A percentile compares a stretch with the other conserved stretches of the same genome.
These are phyloP conservation scores for Pseudogymnoascus sp. DNA, from an alignment of 2,329 filamentous ascomycete genomes.

Conservation along the genomic window DNA sequence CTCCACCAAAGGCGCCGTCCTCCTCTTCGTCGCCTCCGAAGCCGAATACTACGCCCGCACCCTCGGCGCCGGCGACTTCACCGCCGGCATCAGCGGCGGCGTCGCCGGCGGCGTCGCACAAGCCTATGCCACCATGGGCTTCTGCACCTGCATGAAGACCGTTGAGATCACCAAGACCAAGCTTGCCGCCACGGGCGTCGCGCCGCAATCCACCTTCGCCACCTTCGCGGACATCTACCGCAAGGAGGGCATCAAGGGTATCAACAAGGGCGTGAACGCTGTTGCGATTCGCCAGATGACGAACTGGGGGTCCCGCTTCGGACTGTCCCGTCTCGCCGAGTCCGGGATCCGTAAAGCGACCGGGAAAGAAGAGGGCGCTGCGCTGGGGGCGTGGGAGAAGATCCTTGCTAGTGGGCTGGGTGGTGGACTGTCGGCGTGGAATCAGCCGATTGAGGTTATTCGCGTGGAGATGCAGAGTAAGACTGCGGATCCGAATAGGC, in stretches of 20 bases:
- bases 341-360: slow-evolving; percentile 71
- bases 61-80: slow-evolving; percentile 77
- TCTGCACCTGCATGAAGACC: slow-evolving; percentile 99
- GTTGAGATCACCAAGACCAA: slow-evolving; percentile 99
- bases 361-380: slow-evolving; percentile 70
- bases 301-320: slow-evolving; percentile 97
- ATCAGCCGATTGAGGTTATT: slow-evolving; percentile 99
- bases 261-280: slow-evolving; percentile 98
- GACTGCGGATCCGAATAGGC: slow-evolving; percentile 92
- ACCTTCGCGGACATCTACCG: slow-evolving; percentile 98
- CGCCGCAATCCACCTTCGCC: slow-evolving; percentile 81
- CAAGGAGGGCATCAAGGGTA: slow-evolving; percentile 84
- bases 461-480: slow-evolving; percentile 99
- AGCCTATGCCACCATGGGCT: slow-evolving; percentile 99
- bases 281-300: slow-evolving; percentile 98
- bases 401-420: slow-evolving; percentile 77
- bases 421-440: slow-evolving; percentile 95
- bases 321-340: slow-evolving; percentile 85
- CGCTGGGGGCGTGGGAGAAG: slow-evolving; percentile 76
- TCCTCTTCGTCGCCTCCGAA: slow-evolving; percentile 97
- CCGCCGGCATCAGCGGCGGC: slow-evolving; percentile 80
- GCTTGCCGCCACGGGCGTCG: slow-evolving; percentile 71
- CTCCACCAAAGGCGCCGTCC: slow-evolving; percentile 96
- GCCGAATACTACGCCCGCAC: slow-evolving; percentile 88
- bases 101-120: slow-evolving; percentile 93